Conservation (phyloP, 345 rosid genomes). For the Diplotaxis tenuifolia region DNA sequence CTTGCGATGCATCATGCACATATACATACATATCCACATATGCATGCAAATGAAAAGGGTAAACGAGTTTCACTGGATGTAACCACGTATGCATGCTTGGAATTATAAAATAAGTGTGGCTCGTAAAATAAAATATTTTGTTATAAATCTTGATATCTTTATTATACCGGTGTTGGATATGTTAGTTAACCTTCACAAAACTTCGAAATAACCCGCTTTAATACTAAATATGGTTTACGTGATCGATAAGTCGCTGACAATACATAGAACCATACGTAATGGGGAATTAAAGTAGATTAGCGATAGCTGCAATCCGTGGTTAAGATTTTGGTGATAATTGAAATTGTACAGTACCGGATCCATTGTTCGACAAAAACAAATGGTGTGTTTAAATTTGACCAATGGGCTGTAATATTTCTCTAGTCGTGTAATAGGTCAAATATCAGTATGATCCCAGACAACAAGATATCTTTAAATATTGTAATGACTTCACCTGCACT, state of each 20-base stretch:
- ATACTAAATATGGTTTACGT: background rate
- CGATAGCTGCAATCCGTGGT: background rate
- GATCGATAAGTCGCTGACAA: conserved; percentile 1
- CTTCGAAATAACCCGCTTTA: background rate
- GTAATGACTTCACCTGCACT: background rate
- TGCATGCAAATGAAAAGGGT: background rate
- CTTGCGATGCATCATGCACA: conserved; percentile 27
- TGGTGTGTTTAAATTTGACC: background rate
- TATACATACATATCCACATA: background rate
- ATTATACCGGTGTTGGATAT: background rate
- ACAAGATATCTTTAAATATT: background rate
- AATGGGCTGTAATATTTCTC: background rate
- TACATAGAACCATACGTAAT: background rate
- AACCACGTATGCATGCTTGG: background rate
- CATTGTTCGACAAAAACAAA: background rate
- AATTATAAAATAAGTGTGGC: background rate
- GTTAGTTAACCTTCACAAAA: background rate
- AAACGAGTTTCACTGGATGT: conserved; percentile 20
- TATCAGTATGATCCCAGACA: background rate
- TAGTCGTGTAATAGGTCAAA: background rate
- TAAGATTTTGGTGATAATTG: background rate
- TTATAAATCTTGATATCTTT: background rate
- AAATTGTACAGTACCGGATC: background rate
- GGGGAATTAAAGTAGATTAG: background rate
- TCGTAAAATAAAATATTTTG: conserved; percentile 9